Evolutionary conservation across 441 rosid genomes (phyloP).

Genomic region (Pelargonium australe): DNA sequence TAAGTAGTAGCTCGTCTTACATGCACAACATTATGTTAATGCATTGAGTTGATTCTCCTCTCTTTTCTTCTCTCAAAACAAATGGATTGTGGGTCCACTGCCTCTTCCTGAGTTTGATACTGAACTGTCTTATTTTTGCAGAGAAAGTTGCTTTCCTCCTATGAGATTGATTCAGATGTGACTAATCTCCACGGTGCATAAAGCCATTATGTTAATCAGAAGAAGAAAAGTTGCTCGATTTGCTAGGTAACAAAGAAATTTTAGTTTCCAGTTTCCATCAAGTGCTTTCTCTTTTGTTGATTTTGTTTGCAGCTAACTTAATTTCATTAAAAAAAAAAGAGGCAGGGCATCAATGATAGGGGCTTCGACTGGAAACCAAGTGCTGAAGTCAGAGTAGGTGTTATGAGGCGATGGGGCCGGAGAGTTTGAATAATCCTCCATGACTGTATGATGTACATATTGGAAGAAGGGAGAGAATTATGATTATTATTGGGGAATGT

Average conservation of each 20-base stretch:
- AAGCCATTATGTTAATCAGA: slow-evolving; percentile 21
- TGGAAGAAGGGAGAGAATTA: background rate
- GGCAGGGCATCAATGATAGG: slow-evolving; percentile 21
- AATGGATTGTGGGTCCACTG: background rate
- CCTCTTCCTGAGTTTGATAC: no score
- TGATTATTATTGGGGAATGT: slow-evolving; percentile 15
- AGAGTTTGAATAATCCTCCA: background rate
- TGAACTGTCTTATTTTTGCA: slow-evolving; percentile 26
- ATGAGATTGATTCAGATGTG: slow-evolving; percentile 43
- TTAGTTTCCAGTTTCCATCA: no score
- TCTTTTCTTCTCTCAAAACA: background rate
- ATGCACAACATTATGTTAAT: no score
- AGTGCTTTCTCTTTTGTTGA: no score
- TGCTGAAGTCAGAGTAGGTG: background rate
- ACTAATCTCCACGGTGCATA: slow-evolving; percentile 23
- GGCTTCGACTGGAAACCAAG: background rate
- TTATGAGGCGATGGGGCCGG: slow-evolving; percentile 10
- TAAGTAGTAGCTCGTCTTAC: no score
- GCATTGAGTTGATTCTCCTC: background rate
- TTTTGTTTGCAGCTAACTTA: no score
- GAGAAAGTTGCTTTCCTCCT: slow-evolving; percentile 75
- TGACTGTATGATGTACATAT: slow-evolving; percentile 18
- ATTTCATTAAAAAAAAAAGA: no score
- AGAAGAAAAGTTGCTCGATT: slow-evolving; percentile 24
- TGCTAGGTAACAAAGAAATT: no score